Evolutionary conservation across 2,329 filamentous ascomycete genomes (phyloP).

Genomic region (Penicillium sp.): DNA sequence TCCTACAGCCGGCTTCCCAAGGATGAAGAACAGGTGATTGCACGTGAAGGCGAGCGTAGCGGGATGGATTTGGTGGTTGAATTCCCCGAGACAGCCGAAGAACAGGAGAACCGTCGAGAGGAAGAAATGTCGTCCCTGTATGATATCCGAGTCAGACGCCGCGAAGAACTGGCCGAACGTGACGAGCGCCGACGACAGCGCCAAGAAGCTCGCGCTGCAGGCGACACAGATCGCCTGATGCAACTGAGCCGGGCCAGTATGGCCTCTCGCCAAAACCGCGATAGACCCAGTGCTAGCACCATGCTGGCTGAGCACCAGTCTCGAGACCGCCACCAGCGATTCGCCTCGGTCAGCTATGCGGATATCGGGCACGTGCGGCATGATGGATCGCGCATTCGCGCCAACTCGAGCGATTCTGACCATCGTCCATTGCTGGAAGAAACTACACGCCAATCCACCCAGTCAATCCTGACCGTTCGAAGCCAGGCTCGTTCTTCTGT

Average conservation of each 20-base stretch:
- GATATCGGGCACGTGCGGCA: constrained; percentile 47
- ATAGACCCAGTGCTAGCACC: constrained; percentile 28
- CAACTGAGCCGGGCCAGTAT: constrained; percentile 57
- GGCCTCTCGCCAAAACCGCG: constrained; percentile 43
- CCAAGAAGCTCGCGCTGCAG: constrained; percentile 66
- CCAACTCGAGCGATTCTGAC: constrained; percentile 46
- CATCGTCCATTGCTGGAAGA: constrained; percentile 42
- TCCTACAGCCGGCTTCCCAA: constrained; percentile 71
- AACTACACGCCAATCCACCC: constrained; percentile 25
- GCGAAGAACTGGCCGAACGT: constrained; percentile 70
- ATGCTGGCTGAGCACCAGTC: constrained; percentile 43
- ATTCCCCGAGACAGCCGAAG: constrained; percentile 72
- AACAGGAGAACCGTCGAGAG: constrained; percentile 74
- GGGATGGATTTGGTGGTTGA: constrained; percentile 91
- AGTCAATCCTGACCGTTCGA: constrained; percentile 18
- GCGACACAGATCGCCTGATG: constrained; percentile 67
- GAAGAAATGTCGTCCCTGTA: constrained; percentile 91
- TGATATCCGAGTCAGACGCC: constrained; percentile 76
- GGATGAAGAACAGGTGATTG: constrained; percentile 77
- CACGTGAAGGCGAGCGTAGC: constrained; percentile 81
- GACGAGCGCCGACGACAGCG: constrained; percentile 69
- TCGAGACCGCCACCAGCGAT: constrained; percentile 41
- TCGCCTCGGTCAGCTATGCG: constrained; percentile 47
- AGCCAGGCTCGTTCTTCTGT: constrained; percentile 8
- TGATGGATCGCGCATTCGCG: constrained; percentile 46